These are phyloP conservation scores for Clarireedia hainanense DNA, from an alignment of 2,329 filamentous ascomycete species.

Conservation along the genomic window DNA sequence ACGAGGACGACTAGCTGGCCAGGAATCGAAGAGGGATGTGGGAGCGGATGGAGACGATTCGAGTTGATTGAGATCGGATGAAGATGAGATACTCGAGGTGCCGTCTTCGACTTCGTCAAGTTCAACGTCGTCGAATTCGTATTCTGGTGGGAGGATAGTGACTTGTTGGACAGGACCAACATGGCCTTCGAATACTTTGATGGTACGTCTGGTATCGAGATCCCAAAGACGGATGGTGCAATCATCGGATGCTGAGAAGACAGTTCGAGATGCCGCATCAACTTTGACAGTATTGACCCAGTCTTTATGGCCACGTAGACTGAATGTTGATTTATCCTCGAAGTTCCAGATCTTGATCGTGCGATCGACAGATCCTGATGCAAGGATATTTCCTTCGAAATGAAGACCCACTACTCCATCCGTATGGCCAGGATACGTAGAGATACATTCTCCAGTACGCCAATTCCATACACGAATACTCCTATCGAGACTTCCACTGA, in stretches of 20 bases:
- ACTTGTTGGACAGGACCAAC: conserved; percentile 95
- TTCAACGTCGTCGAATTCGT: conserved; percentile 73
- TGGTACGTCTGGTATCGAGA: conserved; percentile 71
- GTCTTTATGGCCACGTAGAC: conserved; percentile 76
- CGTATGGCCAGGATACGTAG: conserved; percentile 70
- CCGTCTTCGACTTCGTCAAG: conserved; percentile 48
- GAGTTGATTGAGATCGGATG: not conserved
- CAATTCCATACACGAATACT: conserved; percentile 96
- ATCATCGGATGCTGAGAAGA: conserved; percentile 92
- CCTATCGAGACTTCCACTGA: conserved; percentile 81
- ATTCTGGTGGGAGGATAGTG: conserved; percentile 73
- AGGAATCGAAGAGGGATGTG: conserved; percentile 35
- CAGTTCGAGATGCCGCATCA: conserved; percentile 71
- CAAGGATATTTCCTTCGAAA: conserved; percentile 76
- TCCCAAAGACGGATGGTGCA: conserved; percentile 90
- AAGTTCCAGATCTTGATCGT: conserved; percentile 93
- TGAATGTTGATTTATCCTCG: conserved; percentile 70
- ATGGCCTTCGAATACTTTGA: conserved; percentile 75
- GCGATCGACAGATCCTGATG: conserved; percentile 82
- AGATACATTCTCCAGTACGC: conserved; percentile 80
- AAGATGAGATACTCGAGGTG: conserved; percentile 26
- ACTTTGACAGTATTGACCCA: conserved; percentile 97
- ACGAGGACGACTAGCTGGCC: conserved; percentile 58
- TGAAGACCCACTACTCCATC: conserved; percentile 82
- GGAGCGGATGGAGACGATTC: conserved; percentile 12